phyloP scores from a whole-genome alignment of 2,329 filamentous ascomycete species.

The Hypoxylon sp. region DNA sequence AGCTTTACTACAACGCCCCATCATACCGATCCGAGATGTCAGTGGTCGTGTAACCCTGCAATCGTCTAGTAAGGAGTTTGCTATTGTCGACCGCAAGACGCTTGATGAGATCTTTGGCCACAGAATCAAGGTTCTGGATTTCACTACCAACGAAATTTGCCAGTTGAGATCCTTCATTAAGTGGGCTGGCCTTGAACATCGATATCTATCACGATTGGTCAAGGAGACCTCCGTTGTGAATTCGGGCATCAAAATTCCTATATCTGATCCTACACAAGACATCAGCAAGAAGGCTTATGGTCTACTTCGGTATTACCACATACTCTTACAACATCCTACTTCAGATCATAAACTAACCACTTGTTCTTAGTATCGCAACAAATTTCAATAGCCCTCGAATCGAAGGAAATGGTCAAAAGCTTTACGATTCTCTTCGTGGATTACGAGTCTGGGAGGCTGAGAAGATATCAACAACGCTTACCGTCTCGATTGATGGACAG shows the following conservation, averaged over 20 bases:
- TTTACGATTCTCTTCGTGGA: constrained; percentile 48
- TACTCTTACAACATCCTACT: not conserved
- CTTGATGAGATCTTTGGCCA: constrained; percentile 50
- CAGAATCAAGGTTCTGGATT: constrained; percentile 56
- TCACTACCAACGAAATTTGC: constrained; percentile 54
- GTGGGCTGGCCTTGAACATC: constrained; percentile 54
- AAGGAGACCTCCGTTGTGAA: constrained; percentile 55
- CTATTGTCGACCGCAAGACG: constrained; percentile 55
- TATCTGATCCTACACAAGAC: constrained; percentile 48
- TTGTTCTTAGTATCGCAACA: constrained; percentile 47
- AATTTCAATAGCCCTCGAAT: constrained; percentile 50
- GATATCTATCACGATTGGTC: constrained; percentile 55
- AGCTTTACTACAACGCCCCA: constrained; percentile 8
- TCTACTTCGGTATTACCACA: constrained; percentile 52
- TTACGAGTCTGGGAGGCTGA: constrained; percentile 52
- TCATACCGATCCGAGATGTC: constrained; percentile 51
- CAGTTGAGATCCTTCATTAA: constrained; percentile 52
- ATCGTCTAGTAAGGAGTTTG: constrained; percentile 48
- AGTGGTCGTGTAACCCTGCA: constrained; percentile 33
- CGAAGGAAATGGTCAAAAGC: constrained; percentile 13
- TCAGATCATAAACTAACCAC: not conserved
- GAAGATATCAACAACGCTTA: constrained; percentile 52
- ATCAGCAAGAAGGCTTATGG: constrained; percentile 53
- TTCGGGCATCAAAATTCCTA: constrained; percentile 16
- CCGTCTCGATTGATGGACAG: constrained; percentile 50